These are phyloP conservation scores for Ophiocordyceps camponoti-saundersi DNA, from an alignment of 2,329 filamentous ascomycete genomes.

Conservation along the genomic window DNA sequence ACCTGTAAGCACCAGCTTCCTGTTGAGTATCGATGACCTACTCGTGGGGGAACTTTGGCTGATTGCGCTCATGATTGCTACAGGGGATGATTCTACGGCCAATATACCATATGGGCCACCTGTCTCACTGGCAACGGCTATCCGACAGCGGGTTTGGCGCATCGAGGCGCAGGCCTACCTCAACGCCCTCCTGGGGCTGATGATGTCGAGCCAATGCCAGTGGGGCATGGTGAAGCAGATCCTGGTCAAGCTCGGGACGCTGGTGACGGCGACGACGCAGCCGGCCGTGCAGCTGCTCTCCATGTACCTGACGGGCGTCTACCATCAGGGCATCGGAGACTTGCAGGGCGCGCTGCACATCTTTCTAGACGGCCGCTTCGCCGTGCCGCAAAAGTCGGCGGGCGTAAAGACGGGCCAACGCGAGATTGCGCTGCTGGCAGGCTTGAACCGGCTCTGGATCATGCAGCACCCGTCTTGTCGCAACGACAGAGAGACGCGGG, in stretches of 20 bases:
- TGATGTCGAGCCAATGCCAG: slow-evolving; percentile 52
- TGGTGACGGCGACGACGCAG: slow-evolving; percentile 22
- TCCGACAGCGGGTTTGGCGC: slow-evolving; percentile 46
- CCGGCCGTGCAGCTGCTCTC: slow-evolving; percentile 30
- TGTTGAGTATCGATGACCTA: neutral
- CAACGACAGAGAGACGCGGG: slow-evolving; percentile 39
- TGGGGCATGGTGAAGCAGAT: slow-evolving; percentile 47
- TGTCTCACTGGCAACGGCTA: slow-evolving; percentile 38
- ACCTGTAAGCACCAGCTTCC: slow-evolving; percentile 22
- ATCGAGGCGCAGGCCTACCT: slow-evolving; percentile 50
- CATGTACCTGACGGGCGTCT: slow-evolving; percentile 58
- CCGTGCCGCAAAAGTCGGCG: slow-evolving; percentile 18
- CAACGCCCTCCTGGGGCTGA: slow-evolving; percentile 52
- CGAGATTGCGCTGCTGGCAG: slow-evolving; percentile 49
- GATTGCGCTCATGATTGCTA: neutral
- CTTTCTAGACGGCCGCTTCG: slow-evolving; percentile 46
- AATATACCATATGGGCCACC: slow-evolving; percentile 21
- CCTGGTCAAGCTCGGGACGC: slow-evolving; percentile 33
- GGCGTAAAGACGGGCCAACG: slow-evolving; percentile 33
- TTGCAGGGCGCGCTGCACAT: slow-evolving; percentile 48
- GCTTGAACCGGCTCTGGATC: slow-evolving; percentile 56
- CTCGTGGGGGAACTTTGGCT: neutral
- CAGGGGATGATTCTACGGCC: slow-evolving; percentile 18
- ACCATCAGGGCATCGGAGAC: slow-evolving; percentile 61
- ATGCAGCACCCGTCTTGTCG: slow-evolving; percentile 44